phyloP scores from a whole-genome alignment of 2,329 filamentous ascomycete species.

The Lachnellula suecica region DNA sequence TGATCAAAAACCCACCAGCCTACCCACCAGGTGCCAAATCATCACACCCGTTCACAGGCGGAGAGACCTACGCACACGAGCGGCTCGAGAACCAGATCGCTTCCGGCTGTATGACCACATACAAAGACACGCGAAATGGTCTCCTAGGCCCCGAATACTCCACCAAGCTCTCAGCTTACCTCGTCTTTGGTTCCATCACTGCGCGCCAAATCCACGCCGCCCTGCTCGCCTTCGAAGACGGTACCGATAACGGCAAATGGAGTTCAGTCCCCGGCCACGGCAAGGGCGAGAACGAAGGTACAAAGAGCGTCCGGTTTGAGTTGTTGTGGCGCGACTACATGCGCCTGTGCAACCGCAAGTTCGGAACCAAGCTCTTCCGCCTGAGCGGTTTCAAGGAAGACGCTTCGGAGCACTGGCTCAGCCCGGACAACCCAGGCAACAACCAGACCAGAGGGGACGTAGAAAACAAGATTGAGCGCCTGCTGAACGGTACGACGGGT shows the following conservation, averaged over 20 bases:
- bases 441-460: constrained; percentile 41
- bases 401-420: constrained; percentile 36
- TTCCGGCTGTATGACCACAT: constrained; percentile 59
- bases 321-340: constrained; percentile 81
- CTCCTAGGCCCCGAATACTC: constrained; percentile 70
- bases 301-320: constrained; percentile 68
- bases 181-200: constrained; percentile 71
- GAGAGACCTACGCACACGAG: constrained; percentile 58
- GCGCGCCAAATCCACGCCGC: constrained; percentile 69
- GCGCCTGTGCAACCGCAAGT: constrained; percentile 72
- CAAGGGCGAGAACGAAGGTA: constrained; percentile 71
- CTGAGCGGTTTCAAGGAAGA: constrained; percentile 60
- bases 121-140: constrained; percentile 71
- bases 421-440: constrained; percentile 20
- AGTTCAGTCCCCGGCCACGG: constrained; percentile 49
- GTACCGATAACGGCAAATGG: constrained; percentile 35
- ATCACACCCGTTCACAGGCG: constrained; percentile 67
- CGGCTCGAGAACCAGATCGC: constrained; percentile 61
- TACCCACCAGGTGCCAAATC: constrained; percentile 54
- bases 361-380: constrained; percentile 62
- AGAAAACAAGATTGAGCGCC: constrained; percentile 50
- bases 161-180: constrained; percentile 73
- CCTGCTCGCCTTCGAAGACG: constrained; percentile 70
- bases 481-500: constrained; percentile 68
- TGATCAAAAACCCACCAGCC: constrained; percentile 50